Conservation (phyloP, 208 protist genomes). For the Leishmania tropica region DNA sequence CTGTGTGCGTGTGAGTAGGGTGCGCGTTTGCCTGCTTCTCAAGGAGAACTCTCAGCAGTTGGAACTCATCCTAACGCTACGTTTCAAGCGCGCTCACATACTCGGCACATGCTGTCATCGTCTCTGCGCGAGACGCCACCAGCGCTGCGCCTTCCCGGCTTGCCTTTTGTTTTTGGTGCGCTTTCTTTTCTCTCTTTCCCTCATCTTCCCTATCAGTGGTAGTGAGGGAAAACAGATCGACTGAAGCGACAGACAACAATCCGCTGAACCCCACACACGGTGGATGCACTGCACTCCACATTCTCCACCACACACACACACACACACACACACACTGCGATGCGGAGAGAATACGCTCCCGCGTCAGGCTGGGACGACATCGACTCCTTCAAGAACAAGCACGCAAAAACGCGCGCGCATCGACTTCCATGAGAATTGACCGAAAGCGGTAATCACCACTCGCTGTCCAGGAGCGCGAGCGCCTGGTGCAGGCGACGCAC, state of each 20-base stretch:
- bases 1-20: background rate
- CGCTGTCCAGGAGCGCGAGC: slow-evolving; percentile 18
- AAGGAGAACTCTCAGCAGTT: background rate
- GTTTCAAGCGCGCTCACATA: background rate
- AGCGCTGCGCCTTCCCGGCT: background rate
- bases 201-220: background rate
- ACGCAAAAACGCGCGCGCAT: background rate
- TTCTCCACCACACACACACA: background rate
- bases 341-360: background rate
- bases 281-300: background rate
- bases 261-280: background rate
- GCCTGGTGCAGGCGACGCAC: slow-evolving; percentile 45
- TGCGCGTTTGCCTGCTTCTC: background rate
- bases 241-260: background rate
- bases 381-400: background rate
- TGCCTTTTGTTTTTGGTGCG: background rate
- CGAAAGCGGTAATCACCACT: background rate
- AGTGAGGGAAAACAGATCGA: background rate
- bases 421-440: background rate
- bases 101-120: background rate
- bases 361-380: background rate
- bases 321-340: background rate
- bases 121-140: background rate
- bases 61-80: background rate
- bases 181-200: background rate